phyloP scores from a whole-genome alignment of 495 filamentous ascomycete species.

The Durotheca rogersii region DNA sequence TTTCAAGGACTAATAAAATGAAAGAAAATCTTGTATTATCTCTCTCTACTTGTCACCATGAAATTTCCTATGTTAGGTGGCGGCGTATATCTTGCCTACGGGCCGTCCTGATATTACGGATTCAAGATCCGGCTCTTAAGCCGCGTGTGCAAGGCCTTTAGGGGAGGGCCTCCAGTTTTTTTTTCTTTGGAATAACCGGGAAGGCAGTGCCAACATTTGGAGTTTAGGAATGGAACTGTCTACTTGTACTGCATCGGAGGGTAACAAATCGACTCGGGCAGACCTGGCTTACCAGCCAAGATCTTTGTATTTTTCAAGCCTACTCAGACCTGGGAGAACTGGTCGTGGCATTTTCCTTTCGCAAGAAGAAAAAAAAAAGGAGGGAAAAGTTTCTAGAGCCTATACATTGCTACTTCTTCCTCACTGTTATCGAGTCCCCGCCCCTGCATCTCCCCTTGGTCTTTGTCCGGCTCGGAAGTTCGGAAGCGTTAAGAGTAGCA shows the following conservation, averaged over 20 bases:
- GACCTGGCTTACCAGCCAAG: neutral
- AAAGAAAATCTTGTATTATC: too few species aligned
- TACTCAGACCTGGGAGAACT: too few species aligned
- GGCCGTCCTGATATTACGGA: too few species aligned
- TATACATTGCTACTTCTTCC: too few species aligned
- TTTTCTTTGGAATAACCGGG: slow-evolving; percentile 3
- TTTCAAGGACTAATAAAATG: slow-evolving; percentile 18
- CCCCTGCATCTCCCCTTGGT: too few species aligned
- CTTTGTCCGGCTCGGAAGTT: too few species aligned
- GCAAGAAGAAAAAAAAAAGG: too few species aligned
- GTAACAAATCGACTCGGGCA: neutral
- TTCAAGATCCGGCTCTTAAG: slow-evolving; percentile 27
- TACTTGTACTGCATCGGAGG: slow-evolving; percentile 4
- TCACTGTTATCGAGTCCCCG: too few species aligned
- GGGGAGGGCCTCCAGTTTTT: neutral
- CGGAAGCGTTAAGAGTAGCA: too few species aligned
- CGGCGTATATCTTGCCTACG: too few species aligned
- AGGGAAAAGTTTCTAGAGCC: too few species aligned
- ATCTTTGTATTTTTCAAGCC: slow-evolving; percentile 9
- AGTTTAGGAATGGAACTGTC: slow-evolving; percentile 1
- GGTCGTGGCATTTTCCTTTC: slow-evolving; percentile 1
- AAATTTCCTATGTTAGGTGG: neutral
- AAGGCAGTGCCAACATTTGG: slow-evolving; percentile 15
- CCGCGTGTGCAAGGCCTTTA: neutral
- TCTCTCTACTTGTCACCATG: slow-evolving; percentile 7